Evolutionary conservation across 1,139 yeast genomes (phyloP), one percentile per base, ranked within the genome.

Genomic region (Saccharomyces hybrid): DNA sequence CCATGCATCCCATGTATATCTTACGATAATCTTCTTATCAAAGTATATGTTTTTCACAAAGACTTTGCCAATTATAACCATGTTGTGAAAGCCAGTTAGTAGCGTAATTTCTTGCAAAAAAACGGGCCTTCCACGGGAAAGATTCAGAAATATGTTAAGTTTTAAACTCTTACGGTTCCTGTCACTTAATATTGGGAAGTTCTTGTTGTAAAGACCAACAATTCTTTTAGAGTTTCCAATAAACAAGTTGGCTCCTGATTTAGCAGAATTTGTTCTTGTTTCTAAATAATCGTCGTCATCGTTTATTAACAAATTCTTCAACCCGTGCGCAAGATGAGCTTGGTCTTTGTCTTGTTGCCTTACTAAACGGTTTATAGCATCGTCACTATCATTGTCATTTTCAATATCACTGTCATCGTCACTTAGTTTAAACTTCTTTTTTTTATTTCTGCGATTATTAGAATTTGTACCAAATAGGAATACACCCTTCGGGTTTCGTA

Each of bases 1-100:
- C 66, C 66, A 62, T 38, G 47, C 48, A 53, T 62, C 59, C 58
- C 62, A 58, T 11, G 64, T 61, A 55, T 62, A 62, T 46, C 57
- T 57, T 34, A 60, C 59, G 14, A 57, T 54, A 13, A 62, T 65
- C n/a, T 58, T 55, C 47, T 62, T 62, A 53, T 62, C 62, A 57
- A 51, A 62, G 48, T 49, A 60, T 25, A 62, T 56, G 60, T 62
- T 62, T 49, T 60, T 62, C 44, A 62, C 66, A 49, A 61, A 52
- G 34, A 62, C 59, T 16, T 58, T 57, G 38, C 66, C 66, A 16
- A 55, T 53, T 47, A 62, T 52, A 47, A 56, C 46, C 38, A 46
- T 16, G 25, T 46, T 50, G 31, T 25, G 31, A 7, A 47, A 28
- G 16, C 32, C 32, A 14, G 41, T n/a, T 14, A 19, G 52, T 38